A percentile compares a stretch with the other conserved stretches of the same genome.
phyloP scores from a whole-genome alignment of 345 rosid species.

The Ceriops tagal region DNA sequence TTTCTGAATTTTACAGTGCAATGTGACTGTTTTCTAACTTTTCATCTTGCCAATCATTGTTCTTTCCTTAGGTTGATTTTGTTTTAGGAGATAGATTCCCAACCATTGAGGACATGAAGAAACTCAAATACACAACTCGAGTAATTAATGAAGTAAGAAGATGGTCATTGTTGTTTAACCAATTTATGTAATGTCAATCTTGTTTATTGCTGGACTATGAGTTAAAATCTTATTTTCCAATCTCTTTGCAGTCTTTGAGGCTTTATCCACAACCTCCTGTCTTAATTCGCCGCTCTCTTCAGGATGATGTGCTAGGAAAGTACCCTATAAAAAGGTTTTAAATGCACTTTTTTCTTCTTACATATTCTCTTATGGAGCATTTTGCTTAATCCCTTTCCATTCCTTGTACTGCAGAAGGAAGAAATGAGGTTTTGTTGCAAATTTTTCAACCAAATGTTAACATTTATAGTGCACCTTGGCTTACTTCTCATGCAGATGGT shows the following conservation, averaged over 20 bases:
- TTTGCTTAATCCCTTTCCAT: not conserved
- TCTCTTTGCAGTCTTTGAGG: conserved; percentile 69
- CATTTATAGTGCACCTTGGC: too few species aligned
- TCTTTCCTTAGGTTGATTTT: conserved; percentile 64
- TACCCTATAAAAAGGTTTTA: conserved; percentile 75
- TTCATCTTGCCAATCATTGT: conserved; percentile 2
- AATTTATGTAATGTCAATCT: conserved; percentile 3
- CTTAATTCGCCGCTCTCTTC: conserved; percentile 80
- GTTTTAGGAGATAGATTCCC: conserved; percentile 87
- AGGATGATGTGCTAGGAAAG: conserved; percentile 65
- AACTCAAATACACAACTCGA: conserved; percentile 82
- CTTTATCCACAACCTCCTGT: conserved; percentile 98
- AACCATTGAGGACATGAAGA: conserved; percentile 78
- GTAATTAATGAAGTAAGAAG: conserved; percentile 81
- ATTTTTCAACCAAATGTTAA: not conserved
- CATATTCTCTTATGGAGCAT: not conserved
- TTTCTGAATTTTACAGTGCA: not conserved
- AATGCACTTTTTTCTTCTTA: conserved; percentile 1
- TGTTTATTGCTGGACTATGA: conserved; percentile 1
- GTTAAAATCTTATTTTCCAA: conserved; percentile 14
- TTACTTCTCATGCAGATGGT: too few species aligned
- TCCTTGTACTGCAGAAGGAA: not conserved
- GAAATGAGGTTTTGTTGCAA: not conserved
- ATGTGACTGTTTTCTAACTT: not conserved
- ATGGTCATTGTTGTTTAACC: not conserved